phyloP scores from a whole-genome alignment of 345 rosid species.

The Linum tenue region DNA sequence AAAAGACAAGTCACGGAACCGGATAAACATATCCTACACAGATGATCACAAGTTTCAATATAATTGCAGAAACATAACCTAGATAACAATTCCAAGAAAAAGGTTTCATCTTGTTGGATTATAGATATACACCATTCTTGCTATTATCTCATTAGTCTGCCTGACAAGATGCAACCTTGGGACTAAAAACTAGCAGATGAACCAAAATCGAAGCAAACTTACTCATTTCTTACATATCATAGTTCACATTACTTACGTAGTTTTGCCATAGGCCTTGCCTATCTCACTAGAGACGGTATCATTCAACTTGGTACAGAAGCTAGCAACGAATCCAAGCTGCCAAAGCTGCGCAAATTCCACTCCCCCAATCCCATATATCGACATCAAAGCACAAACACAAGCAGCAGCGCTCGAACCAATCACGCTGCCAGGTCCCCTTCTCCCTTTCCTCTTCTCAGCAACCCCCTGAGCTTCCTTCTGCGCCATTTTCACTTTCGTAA shows the following conservation, averaged over 20 bases:
- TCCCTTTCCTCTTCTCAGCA: constrained; percentile 90
- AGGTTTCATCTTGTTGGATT: no score
- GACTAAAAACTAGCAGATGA: no score
- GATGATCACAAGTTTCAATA: no score
- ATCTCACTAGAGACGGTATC: constrained; percentile 94
- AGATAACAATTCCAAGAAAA: no score
- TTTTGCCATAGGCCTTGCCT: constrained; percentile 97
- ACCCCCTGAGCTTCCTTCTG: constrained; percentile 94
- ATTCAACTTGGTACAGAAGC: constrained; percentile 92
- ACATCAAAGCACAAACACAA: constrained; percentile 72
- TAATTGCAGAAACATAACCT: no score
- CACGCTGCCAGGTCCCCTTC: constrained; percentile 94
- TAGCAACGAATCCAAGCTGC: constrained; percentile 84
- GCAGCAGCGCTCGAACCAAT: constrained; percentile 99
- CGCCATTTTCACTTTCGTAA: constrained; percentile 87
- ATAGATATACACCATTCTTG: no score
- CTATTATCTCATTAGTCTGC: no score
- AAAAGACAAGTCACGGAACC: not conserved
- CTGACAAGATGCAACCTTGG: no score
- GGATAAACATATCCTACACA: not conserved
- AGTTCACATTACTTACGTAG: constrained; percentile 51
- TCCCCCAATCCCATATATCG: constrained; percentile 62
- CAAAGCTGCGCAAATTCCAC: constrained; percentile 44
- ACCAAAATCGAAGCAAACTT: not conserved
- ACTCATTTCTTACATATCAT: not conserved